Evolutionary conservation across 2,329 filamentous ascomycete species (phyloP).

Genomic region (Ceratocystis albifundus): DNA sequence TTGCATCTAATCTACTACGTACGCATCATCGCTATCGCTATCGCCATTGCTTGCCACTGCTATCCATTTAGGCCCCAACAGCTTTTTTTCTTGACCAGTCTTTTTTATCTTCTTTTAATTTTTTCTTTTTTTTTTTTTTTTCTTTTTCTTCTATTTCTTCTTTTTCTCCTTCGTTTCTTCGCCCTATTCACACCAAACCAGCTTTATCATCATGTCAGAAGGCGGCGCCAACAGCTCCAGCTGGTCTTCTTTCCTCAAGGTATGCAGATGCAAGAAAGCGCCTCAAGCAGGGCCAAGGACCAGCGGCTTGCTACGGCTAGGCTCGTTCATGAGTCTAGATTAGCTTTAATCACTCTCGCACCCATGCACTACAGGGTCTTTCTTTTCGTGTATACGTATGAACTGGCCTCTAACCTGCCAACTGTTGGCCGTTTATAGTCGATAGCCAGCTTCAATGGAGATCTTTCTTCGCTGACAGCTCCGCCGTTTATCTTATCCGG

Average conservation of each 20-base stretch:
- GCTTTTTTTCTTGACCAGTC: too few species aligned
- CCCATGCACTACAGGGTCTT: background rate
- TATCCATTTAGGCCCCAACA: too few species aligned
- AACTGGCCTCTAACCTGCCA: background rate
- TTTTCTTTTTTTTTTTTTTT: background rate
- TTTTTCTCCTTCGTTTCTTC: constrained; percentile 8
- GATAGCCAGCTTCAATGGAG: constrained; percentile 71
- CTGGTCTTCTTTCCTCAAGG: constrained; percentile 45
- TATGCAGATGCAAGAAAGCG: constrained; percentile 26
- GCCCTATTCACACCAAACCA: background rate
- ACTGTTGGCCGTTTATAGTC: constrained; percentile 37
- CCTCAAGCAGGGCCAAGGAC: too few species aligned
- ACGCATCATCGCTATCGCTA: too few species aligned
- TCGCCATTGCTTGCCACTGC: too few species aligned
- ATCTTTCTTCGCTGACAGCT: constrained; percentile 67
- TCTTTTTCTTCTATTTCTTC: background rate
- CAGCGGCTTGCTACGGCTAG: too few species aligned
- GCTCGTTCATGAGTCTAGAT: too few species aligned
- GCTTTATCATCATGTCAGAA: constrained; percentile 18
- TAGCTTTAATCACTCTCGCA: constrained; percentile 2
- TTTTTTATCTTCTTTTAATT: background rate
- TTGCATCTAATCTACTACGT: too few species aligned
- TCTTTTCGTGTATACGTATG: background rate
- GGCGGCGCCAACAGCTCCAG: constrained; percentile 34
- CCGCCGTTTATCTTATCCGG: constrained; percentile 73